phyloP scores from a whole-genome alignment of 306 rosid genomes.

The Castanea sativa region DNA sequence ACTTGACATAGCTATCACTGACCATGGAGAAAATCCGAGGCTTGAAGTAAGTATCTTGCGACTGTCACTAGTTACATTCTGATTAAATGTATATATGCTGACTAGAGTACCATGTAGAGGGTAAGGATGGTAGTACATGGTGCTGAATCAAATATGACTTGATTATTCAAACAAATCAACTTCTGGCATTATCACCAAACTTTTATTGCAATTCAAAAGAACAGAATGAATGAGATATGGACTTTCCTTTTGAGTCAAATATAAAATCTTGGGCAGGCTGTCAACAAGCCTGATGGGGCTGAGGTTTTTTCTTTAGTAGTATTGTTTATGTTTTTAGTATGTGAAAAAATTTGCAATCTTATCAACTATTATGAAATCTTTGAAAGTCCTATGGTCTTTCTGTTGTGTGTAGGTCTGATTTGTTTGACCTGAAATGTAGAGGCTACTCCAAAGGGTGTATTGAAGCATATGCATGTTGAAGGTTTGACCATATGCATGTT shows the following conservation, averaged over 20 bases:
- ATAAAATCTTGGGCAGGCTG: conserved; percentile 31
- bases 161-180: background rate
- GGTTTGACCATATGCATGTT: conserved; percentile 41
- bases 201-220: background rate
- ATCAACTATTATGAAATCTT: background rate
- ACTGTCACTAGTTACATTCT: background rate
- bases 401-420: background rate
- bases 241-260: background rate
- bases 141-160: background rate
- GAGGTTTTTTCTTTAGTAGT: background rate
- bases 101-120: background rate
- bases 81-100: background rate
- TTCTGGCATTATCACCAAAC: background rate
- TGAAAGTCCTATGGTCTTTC: background rate
- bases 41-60: conserved; percentile 32
- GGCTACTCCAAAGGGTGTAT: conserved; percentile 47
- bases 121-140: background rate
- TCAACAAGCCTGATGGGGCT: conserved; percentile 37
- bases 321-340: too few relatives aligned
- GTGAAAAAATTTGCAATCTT: background rate
- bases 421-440: conserved; percentile 26
- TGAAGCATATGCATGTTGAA: conserved; percentile 33
- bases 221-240: background rate
- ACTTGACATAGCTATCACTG: conserved; percentile 40
- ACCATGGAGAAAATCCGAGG: conserved; percentile 37